Evolutionary conservation across 1,284 basidiomycete species (phyloP), one percentile per base, ranked within the genome.

Genomic region (Tilletia indica): DNA sequence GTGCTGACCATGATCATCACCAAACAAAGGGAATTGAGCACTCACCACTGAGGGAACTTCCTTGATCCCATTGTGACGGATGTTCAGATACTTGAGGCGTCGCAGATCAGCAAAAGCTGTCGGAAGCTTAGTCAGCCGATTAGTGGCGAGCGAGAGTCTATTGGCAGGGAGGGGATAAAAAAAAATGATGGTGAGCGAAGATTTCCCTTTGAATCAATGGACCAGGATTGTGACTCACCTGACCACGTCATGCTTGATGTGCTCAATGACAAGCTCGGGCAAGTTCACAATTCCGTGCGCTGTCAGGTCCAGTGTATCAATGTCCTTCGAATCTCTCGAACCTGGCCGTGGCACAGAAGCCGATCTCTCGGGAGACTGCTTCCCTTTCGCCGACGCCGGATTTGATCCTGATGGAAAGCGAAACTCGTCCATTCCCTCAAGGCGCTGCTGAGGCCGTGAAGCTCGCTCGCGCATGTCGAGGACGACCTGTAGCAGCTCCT

Each of bases 1-100:
- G 19, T 9, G 21, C 39, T 16, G 16, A 19, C 34, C 38, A 36
- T 21, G 16, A 16, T 39, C 3, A 21, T 1, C 16, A 34, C 12
- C 36, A 5, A 36, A n/a, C 34, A 39, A 38, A 34, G 42, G 42
- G 14, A 45, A 45, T 36, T n/a, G 34, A 34, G 11, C 12, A 89
- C 93, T 81, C 83, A 96, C 94, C 71, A 93, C 92, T 74, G 91
- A 88, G 11, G 96, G 96, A 79, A 99, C 93, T 19, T 88, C 87
- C 0, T 90, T 88, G 80, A 99, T 91, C 71, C 88, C 88, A 83
- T 98, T 98, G 80, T 91, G 91, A 85, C 93, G 92, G 73, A 99
- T 88, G 84, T 97, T 98, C 71, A 99, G 89, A 85, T 99, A 99
- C 75, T 95, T 87, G 68, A 99, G 87, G 74, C 89, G 89, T 72